These are phyloP conservation scores for Tilletia caries DNA, from an alignment of 1,284 basidiomycete genomes.

Conservation along the genomic window DNA sequence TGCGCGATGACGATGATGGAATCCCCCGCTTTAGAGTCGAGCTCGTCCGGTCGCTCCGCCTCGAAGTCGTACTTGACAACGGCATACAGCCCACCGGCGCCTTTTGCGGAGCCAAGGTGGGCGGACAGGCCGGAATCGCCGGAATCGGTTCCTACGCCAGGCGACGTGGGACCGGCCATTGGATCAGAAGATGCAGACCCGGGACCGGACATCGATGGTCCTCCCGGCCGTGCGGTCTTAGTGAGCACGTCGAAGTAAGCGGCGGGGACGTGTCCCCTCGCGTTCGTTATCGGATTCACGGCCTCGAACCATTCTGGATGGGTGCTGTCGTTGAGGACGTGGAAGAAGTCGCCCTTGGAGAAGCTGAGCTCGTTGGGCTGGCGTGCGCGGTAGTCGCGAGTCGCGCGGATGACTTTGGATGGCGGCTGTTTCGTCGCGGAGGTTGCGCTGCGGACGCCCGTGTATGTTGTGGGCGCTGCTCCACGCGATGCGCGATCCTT, in stretches of 20 bases:
- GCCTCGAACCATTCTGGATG: slow-evolving; percentile 56
- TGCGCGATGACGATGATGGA: slow-evolving; percentile 66
- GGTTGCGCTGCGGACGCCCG: slow-evolving; percentile 30
- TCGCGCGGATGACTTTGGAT: slow-evolving; percentile 90
- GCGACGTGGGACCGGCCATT: slow-evolving; percentile 23
- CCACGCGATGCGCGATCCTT: slow-evolving; percentile 41
- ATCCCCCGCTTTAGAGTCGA: slow-evolving; percentile 90
- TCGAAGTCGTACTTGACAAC: slow-evolving; percentile 91
- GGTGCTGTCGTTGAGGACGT: slow-evolving; percentile 71
- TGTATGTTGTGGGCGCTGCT: slow-evolving; percentile 24
- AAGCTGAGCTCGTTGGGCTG: slow-evolving; percentile 86
- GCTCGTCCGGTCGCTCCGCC: slow-evolving; percentile 91
- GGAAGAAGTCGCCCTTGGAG: slow-evolving; percentile 93
- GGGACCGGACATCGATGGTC: slow-evolving; percentile 6
- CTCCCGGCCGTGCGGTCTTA: slow-evolving; percentile 37
- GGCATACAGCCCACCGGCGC: slow-evolving; percentile 65
- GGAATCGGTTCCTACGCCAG: slow-evolving; percentile 21
- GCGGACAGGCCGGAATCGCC: slow-evolving; percentile 29
- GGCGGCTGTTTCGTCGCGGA: slow-evolving; percentile 62
- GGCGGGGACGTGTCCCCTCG: slow-evolving; percentile 86
- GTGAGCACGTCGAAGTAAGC: slow-evolving; percentile 66
- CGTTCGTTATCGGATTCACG: slow-evolving; percentile 75
- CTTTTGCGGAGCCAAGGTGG: slow-evolving; percentile 27
- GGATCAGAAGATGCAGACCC: slow-evolving; percentile 14
- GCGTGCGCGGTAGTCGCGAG: slow-evolving; percentile 67